Percentiles rank a stretch among this genome's conserved stretches.
Conservation (phyloP, 2,329 filamentous ascomycete species). For the Diaporthe nobilis region DNA sequence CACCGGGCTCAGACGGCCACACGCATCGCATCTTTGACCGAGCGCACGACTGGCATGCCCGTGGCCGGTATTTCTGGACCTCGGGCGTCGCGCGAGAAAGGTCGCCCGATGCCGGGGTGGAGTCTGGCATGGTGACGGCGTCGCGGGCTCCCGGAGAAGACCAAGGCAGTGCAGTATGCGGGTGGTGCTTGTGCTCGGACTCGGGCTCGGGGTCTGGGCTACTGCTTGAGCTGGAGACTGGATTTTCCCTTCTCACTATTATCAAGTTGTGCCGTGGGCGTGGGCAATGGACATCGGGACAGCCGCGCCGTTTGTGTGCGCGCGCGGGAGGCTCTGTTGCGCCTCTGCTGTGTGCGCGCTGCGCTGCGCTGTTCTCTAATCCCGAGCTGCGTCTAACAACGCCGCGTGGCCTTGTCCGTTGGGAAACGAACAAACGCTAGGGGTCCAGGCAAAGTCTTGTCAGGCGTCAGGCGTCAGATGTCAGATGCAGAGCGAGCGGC, state of each 20-base stretch:
- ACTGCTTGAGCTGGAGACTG: background rate
- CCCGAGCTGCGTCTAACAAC: slow-evolving; percentile 24
- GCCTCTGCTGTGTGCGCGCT: background rate
- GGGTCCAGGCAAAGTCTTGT: background rate
- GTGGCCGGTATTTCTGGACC: slow-evolving; percentile 43
- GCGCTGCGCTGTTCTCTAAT: background rate
- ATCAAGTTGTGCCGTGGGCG: background rate
- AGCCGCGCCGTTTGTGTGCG: slow-evolving; percentile 23
- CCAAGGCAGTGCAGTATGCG: background rate
- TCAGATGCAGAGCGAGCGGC: slow-evolving; percentile 17
- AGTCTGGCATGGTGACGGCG: slow-evolving; percentile 39
- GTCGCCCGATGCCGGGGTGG: slow-evolving; percentile 41
- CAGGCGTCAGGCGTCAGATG: background rate
- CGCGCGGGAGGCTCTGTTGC: background rate
- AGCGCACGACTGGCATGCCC: slow-evolving; percentile 41
- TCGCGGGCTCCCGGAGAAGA: slow-evolving; percentile 1
- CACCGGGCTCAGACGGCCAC: slow-evolving; percentile 41
- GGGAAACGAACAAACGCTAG: background rate
- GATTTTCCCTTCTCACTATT: background rate
- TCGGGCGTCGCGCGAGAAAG: slow-evolving; percentile 41
- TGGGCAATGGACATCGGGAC: slow-evolving; percentile 1
- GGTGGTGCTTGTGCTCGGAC: background rate
- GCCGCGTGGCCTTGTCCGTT: background rate
- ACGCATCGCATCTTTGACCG: slow-evolving; percentile 43
- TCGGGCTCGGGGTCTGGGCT: background rate